Base-by-base conservation (phyloP, 441 rosid species). In the Adansonia madagascariensis region DNA sequence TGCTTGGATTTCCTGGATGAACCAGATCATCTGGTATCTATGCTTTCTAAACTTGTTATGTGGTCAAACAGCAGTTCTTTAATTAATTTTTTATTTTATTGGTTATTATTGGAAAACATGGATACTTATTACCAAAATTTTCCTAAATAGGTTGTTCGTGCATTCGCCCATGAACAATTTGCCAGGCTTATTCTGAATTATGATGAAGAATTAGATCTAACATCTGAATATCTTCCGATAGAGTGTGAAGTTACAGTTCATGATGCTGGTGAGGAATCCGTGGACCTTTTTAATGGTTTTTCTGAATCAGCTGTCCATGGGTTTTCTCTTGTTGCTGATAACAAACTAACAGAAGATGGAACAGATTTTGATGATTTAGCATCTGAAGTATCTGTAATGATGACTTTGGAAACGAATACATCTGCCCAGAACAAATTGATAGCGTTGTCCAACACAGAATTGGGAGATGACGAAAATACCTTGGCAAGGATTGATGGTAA, bases 121-220 rank as follows among this genome's bases (percentile, higher is more conserved):
- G 50, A 71, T 77, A 47, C 71, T 81, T 41, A 83, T 73, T 31
- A 59, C 71, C 65, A 62, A 55, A 77, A 62, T 75, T 24, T 31
- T 82, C 69, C 46, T 80, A 56, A 78, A 74, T 82, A 95, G 98
- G 97, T 93, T 75, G 93, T 95, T 46, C 97, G 99, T 46, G 97
- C 99, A 67, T 87, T 80, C 79, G 99, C 99, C 77, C 99, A 95
- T 74, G 99, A 95, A 78, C 97, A 95, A 79, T 95, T 89, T 81
- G 99, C 99, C 59, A 86, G 99, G 83, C 97, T 95, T 59, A 91
- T 95, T 77, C 84, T 95, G 80, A 87, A 84, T 82, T 81, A 86
- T 80, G 95, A 87, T 18, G 92, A 92, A 64, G 94, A 86, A 77
- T 56, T 86, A 71, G 97, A 89, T 80, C 83, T 91, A 82, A 82